Base-by-base conservation (phyloP, 2,329 filamentous ascomycete species). In the Xylaria polymorpha region DNA sequence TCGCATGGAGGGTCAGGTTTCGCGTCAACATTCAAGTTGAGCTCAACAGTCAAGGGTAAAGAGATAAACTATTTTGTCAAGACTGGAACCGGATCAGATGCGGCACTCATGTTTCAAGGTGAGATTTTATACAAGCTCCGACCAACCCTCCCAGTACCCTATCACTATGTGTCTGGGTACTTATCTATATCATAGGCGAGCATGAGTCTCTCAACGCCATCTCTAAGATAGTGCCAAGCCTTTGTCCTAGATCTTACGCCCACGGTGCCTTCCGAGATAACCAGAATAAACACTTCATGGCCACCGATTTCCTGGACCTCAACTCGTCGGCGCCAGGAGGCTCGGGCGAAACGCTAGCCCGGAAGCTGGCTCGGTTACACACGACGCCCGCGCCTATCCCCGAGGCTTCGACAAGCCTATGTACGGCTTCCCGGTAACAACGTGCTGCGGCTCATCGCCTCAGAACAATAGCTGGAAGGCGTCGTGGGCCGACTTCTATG, bases 401-500 rank as follows among this genome's bases (percentile, higher is more conserved):
- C 0, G 79, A 86, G 88, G 88, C 22, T 84, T 87, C 71, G 80
- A 85, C 1, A 83, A 77, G 44, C 88, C 89, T 2, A 84, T 90
- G 80, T 98, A 95, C 73, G 95, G 95, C 2, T 98, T 98, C 77
- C 92, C 92, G 0, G 90, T 91, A 0, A 83, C 91, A 0, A 98
- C 94, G 0, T 97, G 92, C 80, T 98, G 95, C 80, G 94, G 94
- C 1, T 88, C 93, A 55, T 96, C 93, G 8, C 87, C 86, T 48
- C 95, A 98, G 81, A 88, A 94, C 57, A 98, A 98, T 77, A 82
- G 82, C 0, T 97, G 87, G 82, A 87, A 84, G 57, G 81, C 84
- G 6, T 91, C 88, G 12, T 98, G 95, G 95, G 89, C 92, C 0
- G 90, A 93, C 0, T 98, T 98, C 76, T 98, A 93, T 78, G 92